Base-by-base conservation (phyloP, 202 grass and related monocot genomes). In the Saccharum hybrid region DNA sequence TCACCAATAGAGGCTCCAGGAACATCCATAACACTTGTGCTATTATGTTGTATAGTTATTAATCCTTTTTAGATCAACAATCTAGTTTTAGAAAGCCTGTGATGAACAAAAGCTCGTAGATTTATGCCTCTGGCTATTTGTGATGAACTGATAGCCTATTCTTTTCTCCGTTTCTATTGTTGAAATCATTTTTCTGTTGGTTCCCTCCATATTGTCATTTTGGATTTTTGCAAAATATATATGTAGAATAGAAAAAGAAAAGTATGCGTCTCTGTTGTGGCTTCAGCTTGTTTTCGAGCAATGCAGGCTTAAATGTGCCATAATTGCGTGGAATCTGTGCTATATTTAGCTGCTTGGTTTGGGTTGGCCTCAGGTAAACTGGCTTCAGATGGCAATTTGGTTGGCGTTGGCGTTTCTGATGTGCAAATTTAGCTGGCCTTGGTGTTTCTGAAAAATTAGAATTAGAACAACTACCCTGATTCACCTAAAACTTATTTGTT, bases 291-390 rank as follows among this genome's bases (percentile, higher is more conserved):
- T 57, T 87, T 66, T 23, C 64, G 59, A 75, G 5, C 56, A 80
- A 84, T 81, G 84, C 80, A 22, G 56, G n/a, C 23, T 51, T 21
- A 57, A 83, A 75, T 75, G 52, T 80, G 79, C 79, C 18, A 57
- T 74, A 23, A 63, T 31, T 75, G 41, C 0, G 4, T 66, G 12
- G 7, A 66, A 33, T 26, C 83, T 21, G 30, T 43, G 13, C 8
- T 11, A 72, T 9, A 30, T 74, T 57, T 79, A 62, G 66, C 54
- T 77, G 49, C 19, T 51, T 84, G 30, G 21, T 26, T 31, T 37
- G 0, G 2, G 28, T 51, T 74, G 48, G 33, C 45, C 4, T 73
- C 60, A 40, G 60, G 30, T 33, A 73, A 65, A 66, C 43, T 51
- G 28, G 51, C 23, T 43, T 76, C 66, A 18, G 31, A 52, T 36